Conservation (phyloP, 1,139 yeast genomes). For the Pichia sp. region DNA sequence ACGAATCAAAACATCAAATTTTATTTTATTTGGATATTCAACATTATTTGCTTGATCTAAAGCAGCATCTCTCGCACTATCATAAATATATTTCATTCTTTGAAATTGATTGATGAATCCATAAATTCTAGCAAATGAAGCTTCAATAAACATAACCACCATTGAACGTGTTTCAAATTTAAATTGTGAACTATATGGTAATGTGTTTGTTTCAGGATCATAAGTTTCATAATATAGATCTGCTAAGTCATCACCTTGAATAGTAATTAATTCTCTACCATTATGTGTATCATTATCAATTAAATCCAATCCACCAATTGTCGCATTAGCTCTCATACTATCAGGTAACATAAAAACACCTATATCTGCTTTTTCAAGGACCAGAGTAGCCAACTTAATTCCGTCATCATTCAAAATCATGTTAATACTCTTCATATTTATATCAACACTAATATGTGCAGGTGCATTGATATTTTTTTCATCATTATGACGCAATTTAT, state of each 20-base stretch:
- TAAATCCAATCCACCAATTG: slow-evolving; percentile 72
- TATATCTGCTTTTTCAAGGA: slow-evolving; percentile 68
- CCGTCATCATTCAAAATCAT: slow-evolving; percentile 80
- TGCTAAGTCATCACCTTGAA: slow-evolving; percentile 75
- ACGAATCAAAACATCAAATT: slow-evolving; percentile 62
- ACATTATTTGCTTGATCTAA: slow-evolving; percentile 61
- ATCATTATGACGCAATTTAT: slow-evolving; percentile 58
- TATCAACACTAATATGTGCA: slow-evolving; percentile 62
- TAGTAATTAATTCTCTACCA: slow-evolving; percentile 65
- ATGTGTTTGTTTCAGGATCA: slow-evolving; percentile 46
- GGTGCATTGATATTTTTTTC: slow-evolving; percentile 54
- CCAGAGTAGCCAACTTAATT: slow-evolving; percentile 70
- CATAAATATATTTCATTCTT: slow-evolving; percentile 82
- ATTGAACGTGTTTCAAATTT: slow-evolving; percentile 72
- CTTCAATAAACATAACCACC: slow-evolving; percentile 71
- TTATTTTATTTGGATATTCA: slow-evolving; percentile 56
- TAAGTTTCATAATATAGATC: slow-evolving; percentile 80
- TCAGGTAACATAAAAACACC: slow-evolving; percentile 66
- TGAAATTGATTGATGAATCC: slow-evolving; percentile 69
- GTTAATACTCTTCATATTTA: slow-evolving; percentile 68
- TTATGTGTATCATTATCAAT: slow-evolving; percentile 69
- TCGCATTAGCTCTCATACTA: slow-evolving; percentile 67
- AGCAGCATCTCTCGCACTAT: slow-evolving; percentile 83
- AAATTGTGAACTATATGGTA: slow-evolving; percentile 53
- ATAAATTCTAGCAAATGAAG: slow-evolving; percentile 63